Conservation (phyloP, 2,329 filamentous ascomycete genomes). For the Penicillium sp. region DNA sequence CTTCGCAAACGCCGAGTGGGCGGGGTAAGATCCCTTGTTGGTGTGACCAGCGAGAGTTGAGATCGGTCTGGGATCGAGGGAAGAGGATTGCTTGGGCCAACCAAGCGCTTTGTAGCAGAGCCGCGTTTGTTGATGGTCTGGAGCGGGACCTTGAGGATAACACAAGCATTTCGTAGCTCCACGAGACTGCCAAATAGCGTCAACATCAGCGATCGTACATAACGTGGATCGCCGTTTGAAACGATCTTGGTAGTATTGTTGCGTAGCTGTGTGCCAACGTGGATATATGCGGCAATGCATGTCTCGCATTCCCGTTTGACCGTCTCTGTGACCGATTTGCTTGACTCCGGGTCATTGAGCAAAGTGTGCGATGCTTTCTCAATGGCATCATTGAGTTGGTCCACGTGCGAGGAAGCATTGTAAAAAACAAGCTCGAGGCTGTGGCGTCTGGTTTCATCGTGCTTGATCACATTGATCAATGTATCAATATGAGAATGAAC, state of each 20-base stretch:
- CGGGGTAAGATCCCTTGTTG: slow-evolving; percentile 48
- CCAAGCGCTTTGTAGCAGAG: slow-evolving; percentile 30
- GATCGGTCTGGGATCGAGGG: slow-evolving; percentile 28
- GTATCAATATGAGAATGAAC: slow-evolving; percentile 49
- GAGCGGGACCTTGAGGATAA: slow-evolving; percentile 49
- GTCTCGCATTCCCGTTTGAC: slow-evolving; percentile 50
- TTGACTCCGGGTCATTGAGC: slow-evolving; percentile 52
- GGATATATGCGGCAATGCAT: slow-evolving; percentile 51
- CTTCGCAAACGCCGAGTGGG: slow-evolving; percentile 50
- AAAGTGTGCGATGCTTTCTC: slow-evolving; percentile 50
- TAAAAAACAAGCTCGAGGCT: slow-evolving; percentile 57
- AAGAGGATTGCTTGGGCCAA: slow-evolving; percentile 32
- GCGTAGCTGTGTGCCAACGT: slow-evolving; percentile 51
- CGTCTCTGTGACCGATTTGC: slow-evolving; percentile 39
- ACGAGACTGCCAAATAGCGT: slow-evolving; percentile 58
- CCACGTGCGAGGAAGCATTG: slow-evolving; percentile 56
- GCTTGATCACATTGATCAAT: slow-evolving; percentile 49
- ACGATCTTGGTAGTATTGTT: slow-evolving; percentile 52
- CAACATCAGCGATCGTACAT: slow-evolving; percentile 59
- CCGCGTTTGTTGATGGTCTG: slow-evolving; percentile 27
- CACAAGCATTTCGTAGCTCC: slow-evolving; percentile 60
- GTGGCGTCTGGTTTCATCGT: slow-evolving; percentile 49
- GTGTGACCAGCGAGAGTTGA: slow-evolving; percentile 39
- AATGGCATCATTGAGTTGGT: slow-evolving; percentile 56
- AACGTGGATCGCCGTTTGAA: slow-evolving; percentile 55